phyloP scores from a whole-genome alignment of 2,329 filamentous ascomycete species.

The Nemania sp. region DNA sequence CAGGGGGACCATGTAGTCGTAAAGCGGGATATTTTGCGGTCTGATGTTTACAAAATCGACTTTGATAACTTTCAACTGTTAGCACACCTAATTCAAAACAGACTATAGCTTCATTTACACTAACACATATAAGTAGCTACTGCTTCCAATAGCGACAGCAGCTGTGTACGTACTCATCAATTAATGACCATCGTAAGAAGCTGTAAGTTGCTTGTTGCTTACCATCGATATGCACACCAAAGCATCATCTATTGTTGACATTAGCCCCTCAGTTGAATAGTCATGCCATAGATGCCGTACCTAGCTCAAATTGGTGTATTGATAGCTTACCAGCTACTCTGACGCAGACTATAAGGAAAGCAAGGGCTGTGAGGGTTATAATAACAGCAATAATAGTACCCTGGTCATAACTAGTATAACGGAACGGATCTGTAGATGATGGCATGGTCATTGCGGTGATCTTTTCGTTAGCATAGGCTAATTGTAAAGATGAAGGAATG shows the following conservation, averaged over 20 bases:
- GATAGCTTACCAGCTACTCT: slow-evolving; percentile 29
- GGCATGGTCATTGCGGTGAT: slow-evolving; percentile 13
- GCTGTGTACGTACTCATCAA: slow-evolving; percentile 8
- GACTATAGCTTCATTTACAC: not conserved
- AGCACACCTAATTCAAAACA: not conserved
- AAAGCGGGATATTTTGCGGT: slow-evolving; percentile 26
- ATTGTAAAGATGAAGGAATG: not conserved
- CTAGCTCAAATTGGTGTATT: slow-evolving; percentile 29
- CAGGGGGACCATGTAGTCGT: slow-evolving; percentile 27
- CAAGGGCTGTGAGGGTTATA: slow-evolving; percentile 26
- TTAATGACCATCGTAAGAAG: not conserved
- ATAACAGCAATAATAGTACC: slow-evolving; percentile 25
- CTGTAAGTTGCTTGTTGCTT: not conserved
- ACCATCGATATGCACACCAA: slow-evolving; percentile 33
- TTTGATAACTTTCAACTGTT: slow-evolving; percentile 26
- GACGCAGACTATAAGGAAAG: slow-evolving; percentile 26
- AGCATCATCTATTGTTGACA: slow-evolving; percentile 25
- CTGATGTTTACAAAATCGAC: slow-evolving; percentile 32
- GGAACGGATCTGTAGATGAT: slow-evolving; percentile 21
- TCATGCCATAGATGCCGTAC: slow-evolving; percentile 13
- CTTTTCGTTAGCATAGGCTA: slow-evolving; percentile 10
- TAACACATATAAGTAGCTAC: slow-evolving; percentile 33
- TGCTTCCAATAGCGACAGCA: slow-evolving; percentile 31
- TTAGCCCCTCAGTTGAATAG: slow-evolving; percentile 10
- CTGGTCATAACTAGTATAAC: slow-evolving; percentile 23